These are phyloP conservation scores for Lanmaoa rubissima DNA, from an alignment of 768 basidiomycete genomes.

Conservation along the genomic window DNA sequence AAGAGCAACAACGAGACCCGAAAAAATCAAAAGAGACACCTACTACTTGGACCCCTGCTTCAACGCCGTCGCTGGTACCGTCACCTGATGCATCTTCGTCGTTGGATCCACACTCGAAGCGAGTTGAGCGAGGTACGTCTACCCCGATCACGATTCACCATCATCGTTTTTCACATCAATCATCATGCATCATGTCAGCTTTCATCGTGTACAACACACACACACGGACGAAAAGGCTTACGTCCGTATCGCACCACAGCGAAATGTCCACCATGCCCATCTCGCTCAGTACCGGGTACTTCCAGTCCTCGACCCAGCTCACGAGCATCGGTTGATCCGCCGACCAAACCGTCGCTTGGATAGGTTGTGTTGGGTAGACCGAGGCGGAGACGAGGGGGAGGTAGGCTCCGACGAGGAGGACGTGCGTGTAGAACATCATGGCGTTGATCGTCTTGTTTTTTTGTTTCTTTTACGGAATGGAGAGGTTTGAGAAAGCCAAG, in stretches of 20 bases:
- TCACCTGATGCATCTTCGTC: slow-evolving; percentile 21
- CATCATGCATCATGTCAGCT: slow-evolving; percentile 1
- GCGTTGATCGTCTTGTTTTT: not conserved
- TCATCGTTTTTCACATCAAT: not conserved
- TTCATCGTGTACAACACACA: not conserved
- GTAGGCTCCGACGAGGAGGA: not conserved
- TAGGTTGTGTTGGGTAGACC: slow-evolving; percentile 52
- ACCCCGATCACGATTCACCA: slow-evolving; percentile 2
- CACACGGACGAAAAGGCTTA: slow-evolving; percentile 17
- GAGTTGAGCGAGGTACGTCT: slow-evolving; percentile 43
- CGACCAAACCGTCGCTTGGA: slow-evolving; percentile 42
- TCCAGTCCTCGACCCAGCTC: slow-evolving; percentile 51
- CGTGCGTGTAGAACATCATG: slow-evolving; percentile 13
- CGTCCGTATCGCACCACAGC: slow-evolving; percentile 44
- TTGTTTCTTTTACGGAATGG: not conserved
- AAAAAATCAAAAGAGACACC: slow-evolving; percentile 11
- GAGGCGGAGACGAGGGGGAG: slow-evolving; percentile 30
- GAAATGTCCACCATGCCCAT: slow-evolving; percentile 47
- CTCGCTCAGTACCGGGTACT: slow-evolving; percentile 38
- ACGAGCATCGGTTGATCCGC: slow-evolving; percentile 43
- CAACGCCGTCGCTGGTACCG: slow-evolving; percentile 29
- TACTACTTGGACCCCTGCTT: slow-evolving; percentile 33
- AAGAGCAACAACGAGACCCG: not conserved
- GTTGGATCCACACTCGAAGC: slow-evolving; percentile 42
- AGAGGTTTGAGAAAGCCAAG: not conserved